phyloP scores from a whole-genome alignment of 2,329 filamentous ascomycete genomes.

The Beauveria bassiana region DNA sequence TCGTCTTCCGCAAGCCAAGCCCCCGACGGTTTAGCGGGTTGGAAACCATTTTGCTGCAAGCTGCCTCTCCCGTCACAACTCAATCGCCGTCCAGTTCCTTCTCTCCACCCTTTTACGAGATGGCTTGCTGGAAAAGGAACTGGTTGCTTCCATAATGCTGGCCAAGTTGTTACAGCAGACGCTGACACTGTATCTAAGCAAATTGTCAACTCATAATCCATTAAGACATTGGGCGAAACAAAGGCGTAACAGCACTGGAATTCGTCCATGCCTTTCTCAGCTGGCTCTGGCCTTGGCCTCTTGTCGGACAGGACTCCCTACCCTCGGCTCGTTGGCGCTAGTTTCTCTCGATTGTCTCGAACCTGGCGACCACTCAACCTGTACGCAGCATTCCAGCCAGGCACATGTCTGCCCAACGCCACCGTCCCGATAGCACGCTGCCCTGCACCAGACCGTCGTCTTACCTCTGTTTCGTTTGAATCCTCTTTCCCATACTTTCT shows the following conservation, averaged over 20 bases:
- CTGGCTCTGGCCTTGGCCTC: no score
- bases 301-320: neutral
- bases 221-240: neutral
- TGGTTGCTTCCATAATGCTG: neutral
- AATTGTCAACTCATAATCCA: neutral
- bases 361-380: neutral
- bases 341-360: neutral
- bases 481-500: neutral
- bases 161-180: neutral
- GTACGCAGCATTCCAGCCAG: neutral
- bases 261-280: neutral
- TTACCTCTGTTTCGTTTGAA: neutral
- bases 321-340: neutral
- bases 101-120: neutral
- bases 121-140: no score
- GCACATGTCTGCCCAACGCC: neutral
- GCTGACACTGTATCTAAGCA: neutral
- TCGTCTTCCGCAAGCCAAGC: slow-evolving; percentile 5
- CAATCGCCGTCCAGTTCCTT: neutral
- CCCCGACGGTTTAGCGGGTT: neutral
- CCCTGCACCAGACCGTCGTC: neutral
- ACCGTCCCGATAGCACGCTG: neutral
- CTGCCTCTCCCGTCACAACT: neutral
- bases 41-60: slow-evolving; percentile 2
- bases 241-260: neutral